Base-by-base conservation (phyloP, 139 green algal species). In the Eudorina sp. region DNA sequence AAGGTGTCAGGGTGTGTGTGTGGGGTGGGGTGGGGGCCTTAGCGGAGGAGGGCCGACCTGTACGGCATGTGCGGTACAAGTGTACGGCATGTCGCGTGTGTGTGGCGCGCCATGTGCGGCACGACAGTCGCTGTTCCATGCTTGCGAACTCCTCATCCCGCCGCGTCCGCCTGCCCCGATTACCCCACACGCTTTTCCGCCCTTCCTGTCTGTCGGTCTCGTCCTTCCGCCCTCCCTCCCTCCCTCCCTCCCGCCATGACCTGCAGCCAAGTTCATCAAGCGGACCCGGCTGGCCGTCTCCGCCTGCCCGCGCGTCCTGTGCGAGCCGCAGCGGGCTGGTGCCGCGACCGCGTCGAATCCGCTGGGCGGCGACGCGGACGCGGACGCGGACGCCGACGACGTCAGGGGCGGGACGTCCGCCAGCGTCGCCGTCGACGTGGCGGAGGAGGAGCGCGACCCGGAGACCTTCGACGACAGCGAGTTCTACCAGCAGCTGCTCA, bases 401-500 rank as follows among this genome's bases (percentile, higher is more conserved):
- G 77, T 25, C 38, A 25, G 8, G 16, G 53, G 4, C 11, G 78
- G 3, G 23, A 3, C 53, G 34, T 69, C 45, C 55, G 34, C 48
- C 43, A 72, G 60, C 38, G 72, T 70, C 23, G 74, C 38, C 0
- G 38, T 19, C 14, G 66, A 70, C 27, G 46, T 62, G 18, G 58
- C 0, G 4, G 79, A 80, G 31, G 68, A 84, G 46, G 84, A 64
- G 43, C 78, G 91, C 0, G 95, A 97, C 40, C 46, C 69, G 1
- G 96, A 99, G 88, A 97, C 95, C 11, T 99, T 94, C 64, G 96
- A 99, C 55, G 97, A 99, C 81, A 86, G 78, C 0, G 96, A 99
- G 76, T 99, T 99, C 77, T 99, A 99, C 70, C 91, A 97, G 75
- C 93, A 97, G 83, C 92, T 99, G 80, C 92, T 99, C 11, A 96